A percentile compares a stretch with the other conserved stretches of the same genome.
These are phyloP conservation scores for Starmerella bombi DNA, from an alignment of 805 yeast species.

Conservation along the genomic window DNA sequence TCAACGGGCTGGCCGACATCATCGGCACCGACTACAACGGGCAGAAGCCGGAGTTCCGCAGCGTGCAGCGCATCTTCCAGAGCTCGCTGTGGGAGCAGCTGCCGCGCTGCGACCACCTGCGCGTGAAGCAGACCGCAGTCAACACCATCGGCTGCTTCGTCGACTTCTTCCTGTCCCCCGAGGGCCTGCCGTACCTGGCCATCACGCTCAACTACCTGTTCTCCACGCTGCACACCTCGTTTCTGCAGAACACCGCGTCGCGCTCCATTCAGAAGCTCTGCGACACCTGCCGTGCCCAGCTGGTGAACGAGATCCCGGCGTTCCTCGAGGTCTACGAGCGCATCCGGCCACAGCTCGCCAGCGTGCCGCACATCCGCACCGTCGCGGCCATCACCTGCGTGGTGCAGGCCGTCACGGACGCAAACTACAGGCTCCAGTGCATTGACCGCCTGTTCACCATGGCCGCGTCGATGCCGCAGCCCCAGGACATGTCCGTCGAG, in stretches of 20 bases:
- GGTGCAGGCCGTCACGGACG: constrained; percentile 21
- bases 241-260: constrained; percentile 33
- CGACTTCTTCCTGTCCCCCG: constrained; percentile 40
- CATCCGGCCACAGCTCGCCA: constrained; percentile 15
- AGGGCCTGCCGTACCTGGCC: constrained; percentile 37
- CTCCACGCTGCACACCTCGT: constrained; percentile 26
- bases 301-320: constrained; percentile 21
- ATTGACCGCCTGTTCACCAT: constrained; percentile 9
- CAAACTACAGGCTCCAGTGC: constrained; percentile 25
- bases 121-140: constrained; percentile 39
- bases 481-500: constrained; percentile 21
- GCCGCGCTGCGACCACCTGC: constrained; percentile 17
- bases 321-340: constrained; percentile 24
- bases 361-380: constrained; percentile 25
- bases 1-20: constrained; percentile 45
- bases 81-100: constrained; percentile 25
- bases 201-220: constrained; percentile 46
- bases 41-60: constrained; percentile 22
- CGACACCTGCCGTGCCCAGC: constrained; percentile 22
- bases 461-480: constrained; percentile 6
- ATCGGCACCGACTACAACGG: constrained; percentile 26
- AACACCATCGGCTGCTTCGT: constrained; percentile 46
- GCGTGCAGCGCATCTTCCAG: constrained; percentile 25
- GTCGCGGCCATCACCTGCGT: constrained; percentile 26
- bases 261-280: constrained; percentile 42